phyloP scores from a whole-genome alignment of 768 basidiomycete genomes.

The Boletus vinaceobasis region DNA sequence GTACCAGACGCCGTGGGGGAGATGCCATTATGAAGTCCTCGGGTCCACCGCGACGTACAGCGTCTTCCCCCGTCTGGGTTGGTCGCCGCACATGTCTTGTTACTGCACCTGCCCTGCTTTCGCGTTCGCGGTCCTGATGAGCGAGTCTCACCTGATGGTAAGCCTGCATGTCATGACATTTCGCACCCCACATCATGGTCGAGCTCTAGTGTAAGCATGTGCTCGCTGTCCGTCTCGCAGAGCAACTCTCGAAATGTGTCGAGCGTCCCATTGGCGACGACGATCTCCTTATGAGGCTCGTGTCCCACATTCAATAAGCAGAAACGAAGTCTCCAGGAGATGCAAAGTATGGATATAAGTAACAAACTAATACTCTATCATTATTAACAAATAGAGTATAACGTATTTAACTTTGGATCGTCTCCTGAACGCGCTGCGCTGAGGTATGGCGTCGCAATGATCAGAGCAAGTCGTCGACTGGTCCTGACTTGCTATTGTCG shows the following conservation, averaged over 20 bases:
- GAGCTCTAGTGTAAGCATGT: slow-evolving; percentile 71
- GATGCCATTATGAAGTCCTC: slow-evolving; percentile 61
- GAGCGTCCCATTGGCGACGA: slow-evolving; percentile 46
- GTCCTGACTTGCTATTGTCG: no score
- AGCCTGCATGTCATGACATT: slow-evolving; percentile 5
- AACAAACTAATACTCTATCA: slow-evolving; percentile 20
- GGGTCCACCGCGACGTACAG: slow-evolving; percentile 63
- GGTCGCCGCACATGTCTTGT: slow-evolving; percentile 39
- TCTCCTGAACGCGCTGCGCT: slow-evolving; percentile 9
- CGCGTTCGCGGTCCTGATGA: slow-evolving; percentile 56
- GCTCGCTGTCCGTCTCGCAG: slow-evolving; percentile 61
- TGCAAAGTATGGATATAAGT: slow-evolving; percentile 8
- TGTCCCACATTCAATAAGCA: slow-evolving; percentile 13
- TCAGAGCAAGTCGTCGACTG: not conserved
- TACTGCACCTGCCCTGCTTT: slow-evolving; percentile 81
- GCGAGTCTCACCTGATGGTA: slow-evolving; percentile 65
- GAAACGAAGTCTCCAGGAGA: not conserved
- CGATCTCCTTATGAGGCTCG: slow-evolving; percentile 41
- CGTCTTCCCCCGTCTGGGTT: slow-evolving; percentile 49
- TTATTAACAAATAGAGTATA: slow-evolving; percentile 29
- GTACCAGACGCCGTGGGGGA: slow-evolving; percentile 54
- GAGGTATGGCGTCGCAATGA: slow-evolving; percentile 1
- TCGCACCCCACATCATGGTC: not conserved
- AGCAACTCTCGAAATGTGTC: slow-evolving; percentile 47
- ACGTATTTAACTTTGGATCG: slow-evolving; percentile 10